Conservation (phyloP, 164 flowering plant species). For the Annona cherimola region DNA sequence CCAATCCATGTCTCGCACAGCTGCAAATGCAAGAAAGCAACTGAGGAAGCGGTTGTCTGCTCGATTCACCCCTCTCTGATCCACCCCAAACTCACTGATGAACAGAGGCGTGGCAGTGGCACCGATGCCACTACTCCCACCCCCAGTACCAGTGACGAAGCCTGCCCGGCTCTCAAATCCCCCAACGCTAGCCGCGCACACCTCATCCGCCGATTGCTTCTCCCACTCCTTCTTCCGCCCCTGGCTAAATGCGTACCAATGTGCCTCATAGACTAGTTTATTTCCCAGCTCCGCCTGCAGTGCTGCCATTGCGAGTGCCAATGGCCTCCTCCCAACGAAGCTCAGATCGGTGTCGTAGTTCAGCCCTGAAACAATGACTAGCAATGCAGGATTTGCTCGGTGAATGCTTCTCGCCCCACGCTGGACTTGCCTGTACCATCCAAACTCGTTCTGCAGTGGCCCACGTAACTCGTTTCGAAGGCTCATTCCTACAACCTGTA, state of each 20-base stretch:
- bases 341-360: conserved; percentile 28
- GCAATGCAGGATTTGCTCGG: conserved; percentile 33
- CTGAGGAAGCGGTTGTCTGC: conserved; percentile 37
- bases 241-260: conserved; percentile 37
- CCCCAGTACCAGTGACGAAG: conserved; percentile 16
- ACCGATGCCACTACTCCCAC: not conserved
- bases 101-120: conserved; percentile 31
- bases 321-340: conserved; percentile 21
- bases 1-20: conserved; percentile 46
- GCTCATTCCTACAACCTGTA: conserved; percentile 45
- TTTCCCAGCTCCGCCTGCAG: conserved; percentile 9
- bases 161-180: conserved; percentile 14
- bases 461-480: conserved; percentile 49
- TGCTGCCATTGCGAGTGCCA: conserved; percentile 2
- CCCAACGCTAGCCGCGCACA: conserved; percentile 13
- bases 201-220: conserved; percentile 13
- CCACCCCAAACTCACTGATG: conserved; percentile 51
- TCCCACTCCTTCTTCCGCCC: conserved; percentile 21
- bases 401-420: conserved; percentile 28
- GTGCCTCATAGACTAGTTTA: conserved; percentile 48
- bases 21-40: conserved; percentile 32
- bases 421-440: conserved; percentile 31
- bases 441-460: conserved; percentile 16
- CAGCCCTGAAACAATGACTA: conserved; percentile 44
- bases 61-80: conserved; percentile 28